Evolutionary conservation across 2,329 filamentous ascomycete genomes (phyloP).

Genomic region (Gnomoniopsis smithogilvyi): DNA sequence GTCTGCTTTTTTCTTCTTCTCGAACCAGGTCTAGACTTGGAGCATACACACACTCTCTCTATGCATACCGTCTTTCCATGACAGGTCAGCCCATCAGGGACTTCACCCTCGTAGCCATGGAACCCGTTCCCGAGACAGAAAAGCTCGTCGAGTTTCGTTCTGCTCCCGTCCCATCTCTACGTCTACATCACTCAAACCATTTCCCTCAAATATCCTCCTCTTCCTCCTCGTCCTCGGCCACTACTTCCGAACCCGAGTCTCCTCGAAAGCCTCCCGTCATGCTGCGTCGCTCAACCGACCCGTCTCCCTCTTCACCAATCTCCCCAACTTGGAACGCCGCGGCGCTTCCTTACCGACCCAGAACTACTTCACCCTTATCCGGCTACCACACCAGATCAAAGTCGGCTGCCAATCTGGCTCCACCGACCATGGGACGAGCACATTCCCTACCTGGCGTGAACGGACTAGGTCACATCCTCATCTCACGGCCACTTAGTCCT

Average conservation of each 20-base stretch:
- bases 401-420: slow-evolving; percentile 52
- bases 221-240: neutral
- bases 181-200: slow-evolving; percentile 37
- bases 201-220: slow-evolving; percentile 28
- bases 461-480: slow-evolving; percentile 55
- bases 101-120: slow-evolving; percentile 45
- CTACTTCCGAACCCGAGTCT: slow-evolving; percentile 37
- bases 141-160: slow-evolving; percentile 64
- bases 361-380: slow-evolving; percentile 60
- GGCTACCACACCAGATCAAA: slow-evolving; percentile 55
- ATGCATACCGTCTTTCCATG: slow-evolving; percentile 4
- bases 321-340: slow-evolving; percentile 48
- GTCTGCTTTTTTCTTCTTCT: neutral
- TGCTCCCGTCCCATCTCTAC: slow-evolving; percentile 53
- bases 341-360: slow-evolving; percentile 55
- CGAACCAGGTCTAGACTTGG: too few relatives aligned
- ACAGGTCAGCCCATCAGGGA: slow-evolving; percentile 10
- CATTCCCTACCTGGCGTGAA: slow-evolving; percentile 64
- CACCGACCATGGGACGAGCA: slow-evolving; percentile 58
- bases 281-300: slow-evolving; percentile 59
- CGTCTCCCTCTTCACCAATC: slow-evolving; percentile 49
- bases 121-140: slow-evolving; percentile 66
- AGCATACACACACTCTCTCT: neutral
- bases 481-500: slow-evolving; percentile 53
- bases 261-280: slow-evolving; percentile 49